Base-by-base conservation (phyloP, 2,329 filamentous ascomycete genomes). In the Endocalyx cinctus region DNA sequence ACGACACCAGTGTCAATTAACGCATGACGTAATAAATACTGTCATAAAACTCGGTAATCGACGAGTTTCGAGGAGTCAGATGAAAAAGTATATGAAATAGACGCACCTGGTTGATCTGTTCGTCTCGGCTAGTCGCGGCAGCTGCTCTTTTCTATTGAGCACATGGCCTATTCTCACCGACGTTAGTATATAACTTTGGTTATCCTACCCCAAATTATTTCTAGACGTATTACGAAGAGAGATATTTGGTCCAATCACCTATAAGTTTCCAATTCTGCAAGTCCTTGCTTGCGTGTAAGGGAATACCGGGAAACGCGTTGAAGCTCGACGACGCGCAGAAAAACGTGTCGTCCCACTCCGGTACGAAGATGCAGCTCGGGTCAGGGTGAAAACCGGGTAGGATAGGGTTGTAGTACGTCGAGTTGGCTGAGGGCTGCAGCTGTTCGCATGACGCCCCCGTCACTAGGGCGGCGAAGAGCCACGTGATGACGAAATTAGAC, bases 261-360 rank as follows among this genome's bases (percentile, higher is more conserved):
- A 53, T 45, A 8, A 54, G 42, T 25, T 54, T 55, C 63, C 64
- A 69, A 33, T 59, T 58, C 14, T 54, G 44, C n/a, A 70, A 45
- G 40, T 70, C 63, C 29, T 58, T 60, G 37, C 58, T 63, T 5
- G 60, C 60, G 36, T 69, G 62, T 15, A 71, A 52, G 1, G 66
- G 65, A 2, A 69, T 51, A 0, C 66, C 66, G 0, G 67, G 67
- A 28, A 65, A 69, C 2, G 58, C 55, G 31, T 62, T 52, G 47
- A 70, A 70, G n/a, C 58, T 63, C 1, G 64, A 67, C 3, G 58
- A 57, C 1, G 62, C 63, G 32, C 65, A 65, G 48, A 66, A 69
- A 44, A 63, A 66, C 0, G 60, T 64, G 16, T 57, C 43, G 20
- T 63, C 45, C 52, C 48, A 54, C 17, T 60, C 50, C 4, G 52